A percentile compares a stretch with the other conserved stretches of the same genome.
Evolutionary conservation across 495 filamentous ascomycete species (phyloP).

Genomic region (Aeminium ludgeri): DNA sequence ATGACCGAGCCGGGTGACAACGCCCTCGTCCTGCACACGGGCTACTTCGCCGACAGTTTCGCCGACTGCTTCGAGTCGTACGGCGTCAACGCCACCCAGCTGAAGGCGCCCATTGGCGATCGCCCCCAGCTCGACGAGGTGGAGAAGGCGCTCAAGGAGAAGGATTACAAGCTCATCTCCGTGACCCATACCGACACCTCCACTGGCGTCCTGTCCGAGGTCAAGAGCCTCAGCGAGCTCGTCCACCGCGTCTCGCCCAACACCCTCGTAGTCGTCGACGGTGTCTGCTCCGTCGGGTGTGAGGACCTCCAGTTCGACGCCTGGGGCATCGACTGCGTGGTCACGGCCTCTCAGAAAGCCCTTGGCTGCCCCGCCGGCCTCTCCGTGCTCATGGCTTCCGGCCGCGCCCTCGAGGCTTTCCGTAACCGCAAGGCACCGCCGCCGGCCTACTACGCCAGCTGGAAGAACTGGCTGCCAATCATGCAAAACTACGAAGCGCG

Average conservation of each 20-base stretch:
- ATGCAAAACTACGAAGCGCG: constrained; percentile 98
- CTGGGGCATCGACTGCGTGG: constrained; percentile 81
- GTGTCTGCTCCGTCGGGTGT: constrained; percentile 88
- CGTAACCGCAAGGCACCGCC: constrained; percentile 63
- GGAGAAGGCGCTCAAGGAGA: constrained; percentile 70
- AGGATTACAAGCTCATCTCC: constrained; percentile 79
- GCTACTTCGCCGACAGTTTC: constrained; percentile 95
- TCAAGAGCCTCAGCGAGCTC: constrained; percentile 64
- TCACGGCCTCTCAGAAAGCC: constrained; percentile 91
- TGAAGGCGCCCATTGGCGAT: constrained; percentile 76
- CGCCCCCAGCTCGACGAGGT: constrained; percentile 76
- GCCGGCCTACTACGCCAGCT: constrained; percentile 76
- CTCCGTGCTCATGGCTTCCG: constrained; percentile 81
- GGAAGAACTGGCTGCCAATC: constrained; percentile 95
- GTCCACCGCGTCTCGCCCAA: constrained; percentile 75
- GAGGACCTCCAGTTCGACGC: constrained; percentile 92
- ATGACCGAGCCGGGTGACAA: constrained; percentile 75
- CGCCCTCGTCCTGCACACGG: constrained; percentile 80
- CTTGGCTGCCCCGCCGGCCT: constrained; percentile 90
- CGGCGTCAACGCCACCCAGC: constrained; percentile 70
- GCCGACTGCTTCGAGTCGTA: constrained; percentile 81
- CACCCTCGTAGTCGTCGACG: constrained; percentile 82
- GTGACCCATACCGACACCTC: constrained; percentile 96
- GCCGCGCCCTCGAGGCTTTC: constrained; percentile 69
- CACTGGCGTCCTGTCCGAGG: constrained; percentile 82